Evolutionary conservation across 208 protist species (phyloP), one percentile per base, ranked within the genome.

Genomic region (Crithidia fasciculata): DNA sequence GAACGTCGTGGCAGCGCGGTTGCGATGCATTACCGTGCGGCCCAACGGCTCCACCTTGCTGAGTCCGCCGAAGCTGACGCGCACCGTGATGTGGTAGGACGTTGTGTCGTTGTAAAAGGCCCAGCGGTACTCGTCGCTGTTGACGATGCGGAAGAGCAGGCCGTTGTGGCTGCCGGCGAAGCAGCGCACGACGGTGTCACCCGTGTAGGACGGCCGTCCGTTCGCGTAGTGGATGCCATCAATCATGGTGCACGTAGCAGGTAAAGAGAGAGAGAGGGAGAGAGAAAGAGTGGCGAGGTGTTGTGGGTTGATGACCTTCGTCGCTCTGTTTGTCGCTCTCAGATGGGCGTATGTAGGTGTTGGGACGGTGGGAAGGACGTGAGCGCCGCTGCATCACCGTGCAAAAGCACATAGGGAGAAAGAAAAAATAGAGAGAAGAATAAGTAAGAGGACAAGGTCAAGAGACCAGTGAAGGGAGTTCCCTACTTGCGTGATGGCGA

Each of bases 41-140:
- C 86, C 86, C 36, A 92, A 53, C 13, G 88, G 47, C 56, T 82
- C 50, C 40, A 95, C 69, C 64, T 85, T 76, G 78, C 85, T 90
- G 78, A 89, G 82, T 76, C 88, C 86, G 67, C 85, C 87, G 74
- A 95, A 95, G 28, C 66, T 71, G 3, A 92, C 87, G 66, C 84
- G 87, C 58, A 95, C 83, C 52, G 76, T 41, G 85, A 95, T 91
- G 58, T 83, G 80, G 85, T 92, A 95, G 60, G 80, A 78, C 16
- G 72, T 88, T 36, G 90, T 92, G 72, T 95, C 90, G 74, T 95
- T 95, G 80, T 95, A 95, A 67, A 92, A 95, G 65, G 83, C 84
- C 89, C 89, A 94, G 74, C 86, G 77, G 78, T 88, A 85, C 73
- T 91, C 84, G 50, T 89, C 80, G 36, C 84, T 72, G 80, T 94